Conservation (phyloP, 2,329 filamentous ascomycete genomes). For the Helotiales sp. region DNA sequence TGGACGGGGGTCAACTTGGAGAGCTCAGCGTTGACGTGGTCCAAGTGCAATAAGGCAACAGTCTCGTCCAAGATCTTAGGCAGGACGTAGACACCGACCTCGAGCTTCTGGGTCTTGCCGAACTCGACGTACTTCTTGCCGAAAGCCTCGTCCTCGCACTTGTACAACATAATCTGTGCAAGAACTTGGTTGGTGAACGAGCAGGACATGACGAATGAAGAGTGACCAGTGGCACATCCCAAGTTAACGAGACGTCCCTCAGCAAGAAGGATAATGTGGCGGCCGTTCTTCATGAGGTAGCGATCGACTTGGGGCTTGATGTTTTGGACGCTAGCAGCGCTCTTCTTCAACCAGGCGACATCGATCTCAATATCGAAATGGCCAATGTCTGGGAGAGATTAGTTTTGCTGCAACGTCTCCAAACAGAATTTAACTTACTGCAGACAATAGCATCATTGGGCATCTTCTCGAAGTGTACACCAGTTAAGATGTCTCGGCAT, state of each 20-base stretch:
- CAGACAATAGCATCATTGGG: slow-evolving; percentile 97
- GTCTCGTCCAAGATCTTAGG: slow-evolving; percentile 99
- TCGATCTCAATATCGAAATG: slow-evolving; percentile 99
- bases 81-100: slow-evolving; percentile 90
- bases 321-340: slow-evolving; percentile 89
- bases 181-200: slow-evolving; percentile 99
- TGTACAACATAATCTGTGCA: slow-evolving; percentile 97
- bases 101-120: slow-evolving; percentile 86
- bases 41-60: slow-evolving; percentile 90
- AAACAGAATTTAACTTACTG: slow-evolving; percentile 59
- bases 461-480: slow-evolving; percentile 92
- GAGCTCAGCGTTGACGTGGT: slow-evolving; percentile 93
- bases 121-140: slow-evolving; percentile 96
- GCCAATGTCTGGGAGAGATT: slow-evolving; percentile 71
- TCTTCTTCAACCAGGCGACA: slow-evolving; percentile 98
- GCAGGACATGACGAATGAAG: slow-evolving; percentile 99
- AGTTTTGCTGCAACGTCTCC: slow-evolving; percentile 9
- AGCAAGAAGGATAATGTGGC: slow-evolving; percentile 96
- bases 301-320: slow-evolving; percentile 99
- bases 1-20: slow-evolving; percentile 81
- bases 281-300: slow-evolving; percentile 89
- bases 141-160: slow-evolving; percentile 84
- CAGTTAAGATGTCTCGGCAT: slow-evolving; percentile 96
- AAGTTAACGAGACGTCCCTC: slow-evolving; percentile 99
- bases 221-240: slow-evolving; percentile 98